Evolutionary conservation across 768 basidiomycete species (phyloP).

Genomic region (Gymnopilus dilepis): DNA sequence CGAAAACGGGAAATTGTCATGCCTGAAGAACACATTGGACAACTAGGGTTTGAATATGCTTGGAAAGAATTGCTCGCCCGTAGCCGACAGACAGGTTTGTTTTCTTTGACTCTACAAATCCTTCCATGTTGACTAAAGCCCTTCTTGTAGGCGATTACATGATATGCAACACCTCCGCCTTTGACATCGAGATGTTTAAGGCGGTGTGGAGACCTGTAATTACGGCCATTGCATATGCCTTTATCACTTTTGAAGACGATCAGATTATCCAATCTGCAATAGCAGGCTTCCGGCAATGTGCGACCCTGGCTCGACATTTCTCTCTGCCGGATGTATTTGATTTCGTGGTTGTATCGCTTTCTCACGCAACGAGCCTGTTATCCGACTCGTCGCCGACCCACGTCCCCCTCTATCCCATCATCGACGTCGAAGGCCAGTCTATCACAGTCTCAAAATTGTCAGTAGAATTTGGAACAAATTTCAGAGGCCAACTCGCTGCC

Average conservation of each 20-base stretch:
- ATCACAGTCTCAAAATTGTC: constrained; percentile 92
- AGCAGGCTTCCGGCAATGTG: constrained; percentile 96
- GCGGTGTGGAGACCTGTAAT: constrained; percentile 92
- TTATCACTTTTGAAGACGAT: constrained; percentile 96
- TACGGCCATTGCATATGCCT: constrained; percentile 94
- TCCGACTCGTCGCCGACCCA: constrained; percentile 72
- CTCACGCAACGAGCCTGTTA: constrained; percentile 88
- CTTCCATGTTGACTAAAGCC: constrained; percentile 2
- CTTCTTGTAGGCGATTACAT: constrained; percentile 61
- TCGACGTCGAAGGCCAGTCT: constrained; percentile 88
- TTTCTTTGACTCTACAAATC: not conserved
- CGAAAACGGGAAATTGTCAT: constrained; percentile 93
- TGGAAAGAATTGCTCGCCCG: constrained; percentile 95
- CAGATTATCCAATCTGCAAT: constrained; percentile 95
- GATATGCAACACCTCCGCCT: constrained; percentile 77
- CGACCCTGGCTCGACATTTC: constrained; percentile 89
- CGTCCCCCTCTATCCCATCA: constrained; percentile 84
- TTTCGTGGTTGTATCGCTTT: constrained; percentile 91
- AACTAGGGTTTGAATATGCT: constrained; percentile 96
- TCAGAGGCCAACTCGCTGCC: constrained; percentile 94
- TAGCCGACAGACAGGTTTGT: constrained; percentile 76
- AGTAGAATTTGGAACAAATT: constrained; percentile 92
- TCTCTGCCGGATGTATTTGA: constrained; percentile 95
- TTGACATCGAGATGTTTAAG: constrained; percentile 94
- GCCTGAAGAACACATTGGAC: constrained; percentile 97